Evolutionary conservation across 495 filamentous ascomycete species (phyloP).

Genomic region (Penicillium dipodomyicola): DNA sequence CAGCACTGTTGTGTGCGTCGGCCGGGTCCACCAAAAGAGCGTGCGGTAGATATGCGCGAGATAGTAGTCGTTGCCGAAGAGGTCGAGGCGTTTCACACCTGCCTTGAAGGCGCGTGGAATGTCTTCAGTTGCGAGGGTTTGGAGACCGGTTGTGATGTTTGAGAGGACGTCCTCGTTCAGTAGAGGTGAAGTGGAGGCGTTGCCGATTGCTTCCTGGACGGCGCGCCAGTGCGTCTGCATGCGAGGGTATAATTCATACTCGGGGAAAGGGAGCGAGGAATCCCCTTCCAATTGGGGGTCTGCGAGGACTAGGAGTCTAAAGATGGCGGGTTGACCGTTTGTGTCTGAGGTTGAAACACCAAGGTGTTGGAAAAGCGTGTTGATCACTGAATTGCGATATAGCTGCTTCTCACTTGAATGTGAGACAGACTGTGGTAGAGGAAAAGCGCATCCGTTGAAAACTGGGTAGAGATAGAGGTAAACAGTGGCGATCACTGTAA

Average conservation of each 20-base stretch:
- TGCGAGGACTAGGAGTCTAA: conserved; percentile 84
- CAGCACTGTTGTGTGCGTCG: conserved; percentile 85
- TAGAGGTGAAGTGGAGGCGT: conserved; percentile 17
- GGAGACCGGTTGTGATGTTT: conserved; percentile 46
- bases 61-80: conserved; percentile 92
- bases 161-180: conserved; percentile 29
- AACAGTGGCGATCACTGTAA: conserved; percentile 63
- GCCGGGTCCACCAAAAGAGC: conserved; percentile 71
- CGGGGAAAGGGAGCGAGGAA: conserved; percentile 66
- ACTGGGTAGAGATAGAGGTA: conserved; percentile 90
- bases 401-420: neutral
- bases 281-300: conserved; percentile 97
- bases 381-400: conserved; percentile 37
- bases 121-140: conserved; percentile 59
- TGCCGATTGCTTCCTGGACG: conserved; percentile 25
- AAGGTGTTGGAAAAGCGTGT: conserved; percentile 51
- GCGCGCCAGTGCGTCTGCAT: conserved; percentile 50
- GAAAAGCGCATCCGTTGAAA: conserved; percentile 80
- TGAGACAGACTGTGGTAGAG: conserved; percentile 44
- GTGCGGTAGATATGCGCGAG: conserved; percentile 91
- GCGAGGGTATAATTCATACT: conserved; percentile 60
- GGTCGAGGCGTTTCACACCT: conserved; percentile 75
- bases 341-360: conserved; percentile 20
- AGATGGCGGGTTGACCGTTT: conserved; percentile 51
- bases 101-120: conserved; percentile 60